Evolutionary conservation across 306 rosid species (phyloP).

Genomic region (Lupinus albus): DNA sequence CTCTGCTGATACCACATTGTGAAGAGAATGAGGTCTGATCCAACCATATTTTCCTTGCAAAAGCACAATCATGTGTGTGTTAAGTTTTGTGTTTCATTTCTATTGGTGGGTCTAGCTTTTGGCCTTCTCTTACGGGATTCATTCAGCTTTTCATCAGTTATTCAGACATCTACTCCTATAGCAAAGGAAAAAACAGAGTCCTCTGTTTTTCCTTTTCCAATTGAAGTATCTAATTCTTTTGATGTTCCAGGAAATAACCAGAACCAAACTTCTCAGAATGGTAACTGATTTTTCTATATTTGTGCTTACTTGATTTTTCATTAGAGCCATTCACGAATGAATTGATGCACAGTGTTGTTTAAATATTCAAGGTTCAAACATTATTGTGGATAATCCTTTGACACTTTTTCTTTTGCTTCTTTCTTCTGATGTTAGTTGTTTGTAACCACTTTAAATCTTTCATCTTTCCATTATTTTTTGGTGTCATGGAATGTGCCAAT

Average conservation of each 20-base stretch:
- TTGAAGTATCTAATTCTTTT: conserved; percentile 19
- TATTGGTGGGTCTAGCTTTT: conserved; percentile 41
- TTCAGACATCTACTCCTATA: conserved; percentile 31
- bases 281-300: conserved; percentile 4
- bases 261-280: conserved; percentile 24
- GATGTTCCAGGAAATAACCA: conserved; percentile 26
- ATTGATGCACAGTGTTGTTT: neutral
- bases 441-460: neutral
- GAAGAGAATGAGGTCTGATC: conserved; percentile 30
- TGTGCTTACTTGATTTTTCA: neutral
- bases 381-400: too few relatives aligned
- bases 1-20: conserved; percentile 29
- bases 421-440: too few relatives aligned
- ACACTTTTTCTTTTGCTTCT: too few relatives aligned
- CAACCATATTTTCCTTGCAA: conserved; percentile 31
- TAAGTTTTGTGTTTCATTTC: conserved; percentile 36
- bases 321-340: neutral
- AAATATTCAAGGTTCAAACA: too few relatives aligned
- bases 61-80: conserved; percentile 39
- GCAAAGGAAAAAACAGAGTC: conserved; percentile 36
- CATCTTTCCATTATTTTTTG: neutral
- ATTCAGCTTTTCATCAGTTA: conserved; percentile 30
- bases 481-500: too few relatives aligned
- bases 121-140: conserved; percentile 48
- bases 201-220: conserved; percentile 29